A percentile compares a stretch with the other conserved stretches of the same genome.
These are phyloP conservation scores for Iberis pinnata DNA, from an alignment of 345 rosid species.

Conservation along the genomic window DNA sequence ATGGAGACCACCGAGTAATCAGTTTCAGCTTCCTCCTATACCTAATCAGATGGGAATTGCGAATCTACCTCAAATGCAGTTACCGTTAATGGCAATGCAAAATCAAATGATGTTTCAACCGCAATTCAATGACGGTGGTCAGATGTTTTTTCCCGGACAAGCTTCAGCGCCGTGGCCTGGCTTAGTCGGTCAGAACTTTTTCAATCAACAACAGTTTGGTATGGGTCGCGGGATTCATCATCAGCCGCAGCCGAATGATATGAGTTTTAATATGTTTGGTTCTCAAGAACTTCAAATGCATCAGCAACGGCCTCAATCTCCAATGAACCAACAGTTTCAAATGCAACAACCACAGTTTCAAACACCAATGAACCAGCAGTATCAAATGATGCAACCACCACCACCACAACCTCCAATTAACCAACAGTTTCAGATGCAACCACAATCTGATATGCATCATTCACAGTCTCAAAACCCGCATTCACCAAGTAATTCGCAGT, in stretches of 20 bases:
- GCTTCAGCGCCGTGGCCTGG: slow-evolving; percentile 44
- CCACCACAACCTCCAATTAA: slow-evolving; percentile 21
- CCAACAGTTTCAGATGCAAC: slow-evolving; percentile 24
- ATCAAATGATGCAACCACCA: slow-evolving; percentile 18
- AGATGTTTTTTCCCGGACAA: slow-evolving; percentile 37
- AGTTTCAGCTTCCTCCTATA: slow-evolving; percentile 29
- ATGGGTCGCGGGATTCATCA: slow-evolving; percentile 31
- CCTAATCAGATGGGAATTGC: slow-evolving; percentile 34
- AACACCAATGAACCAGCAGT: slow-evolving; percentile 11
- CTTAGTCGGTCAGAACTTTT: slow-evolving; percentile 40
- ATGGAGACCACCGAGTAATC: slow-evolving; percentile 43
- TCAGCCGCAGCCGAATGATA: slow-evolving; percentile 19
- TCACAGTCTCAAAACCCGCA: slow-evolving; percentile 20
- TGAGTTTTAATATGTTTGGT: slow-evolving; percentile 21
- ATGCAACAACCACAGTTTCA: slow-evolving; percentile 7
- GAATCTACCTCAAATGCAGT: slow-evolving; percentile 26
- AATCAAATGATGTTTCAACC: slow-evolving; percentile 46
- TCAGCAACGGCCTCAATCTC: slow-evolving; percentile 20
- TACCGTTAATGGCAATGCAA: slow-evolving; percentile 27
- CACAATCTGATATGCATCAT: slow-evolving; percentile 21
- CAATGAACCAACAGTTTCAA: slow-evolving; percentile 18
- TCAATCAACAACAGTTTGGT: slow-evolving; percentile 40
- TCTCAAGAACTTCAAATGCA: slow-evolving; percentile 20
- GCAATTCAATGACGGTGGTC: slow-evolving; percentile 44
- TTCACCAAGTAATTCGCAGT: slow-evolving; percentile 13